Evolutionary conservation across 2,329 filamentous ascomycete genomes (phyloP), one percentile per base, ranked within the genome.

Genomic region (Fusarium dlaminii): DNA sequence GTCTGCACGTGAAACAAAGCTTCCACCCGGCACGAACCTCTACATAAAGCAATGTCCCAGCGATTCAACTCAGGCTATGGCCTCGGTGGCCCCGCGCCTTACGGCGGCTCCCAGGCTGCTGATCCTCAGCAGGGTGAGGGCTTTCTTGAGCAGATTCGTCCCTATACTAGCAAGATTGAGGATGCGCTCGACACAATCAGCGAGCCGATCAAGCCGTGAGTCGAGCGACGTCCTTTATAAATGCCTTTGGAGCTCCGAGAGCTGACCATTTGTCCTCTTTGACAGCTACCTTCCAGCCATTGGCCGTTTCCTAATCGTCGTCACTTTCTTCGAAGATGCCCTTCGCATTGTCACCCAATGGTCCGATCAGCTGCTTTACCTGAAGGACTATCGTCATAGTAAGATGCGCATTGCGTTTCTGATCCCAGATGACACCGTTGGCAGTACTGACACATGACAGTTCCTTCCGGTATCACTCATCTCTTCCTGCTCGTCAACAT

Each of bases 141-240:
- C 76, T 67, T 83, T 66, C 90, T 99, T 77, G 96, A 98, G 83
- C 90, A 94, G 79, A 94, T 99, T 81, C 90, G 96, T 74, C 91
- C 95, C 83, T 95, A 98, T 84, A 99, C 96, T 58, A 98, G 94
- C 92, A 98, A 98, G 89, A 96, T 99, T 76, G 96, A 99, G 86
- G 96, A 99, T 82, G 86, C 94, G 82, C 85, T 99, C 81, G 96
- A 98, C 84, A 94, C 90, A 34, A 77, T 95, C 80, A 93, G 94
- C 80, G 96, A 98, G 81, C 96, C 96, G 55, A 85, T 98, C 77
- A 98, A 98, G 89, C 96, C 96, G 93, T 99, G 79, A 83, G 82
- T 83, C 58, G 58, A 66, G 58, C 68, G 54, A 49, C 46, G 45
- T 39, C 51, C 54, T 60, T 48, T 66, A 29, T 24, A 32, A 45